Evolutionary conservation across 78 protist genomes (phyloP), one percentile per base, ranked within the genome.

Genomic region (Anaeramoeba ignava): DNA sequence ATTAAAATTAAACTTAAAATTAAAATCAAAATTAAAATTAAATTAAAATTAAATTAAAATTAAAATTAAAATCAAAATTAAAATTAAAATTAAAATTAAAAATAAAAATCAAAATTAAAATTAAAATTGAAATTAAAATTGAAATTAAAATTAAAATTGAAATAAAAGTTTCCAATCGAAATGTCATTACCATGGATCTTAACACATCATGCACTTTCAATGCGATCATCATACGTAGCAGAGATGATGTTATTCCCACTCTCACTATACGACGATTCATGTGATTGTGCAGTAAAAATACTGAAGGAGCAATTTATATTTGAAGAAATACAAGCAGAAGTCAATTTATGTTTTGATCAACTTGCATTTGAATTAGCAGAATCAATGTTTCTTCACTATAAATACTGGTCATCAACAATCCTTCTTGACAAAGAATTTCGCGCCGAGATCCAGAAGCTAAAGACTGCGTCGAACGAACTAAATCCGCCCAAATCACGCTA

Each of bases 111-210:
- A n/a, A n/a, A n/a, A n/a, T n/a, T n/a, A n/a, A n/a, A n/a, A n/a
- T n/a, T n/a, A n/a, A n/a, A n/a, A n/a, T n/a, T n/a, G n/a, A n/a
- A n/a, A n/a, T n/a, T n/a, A n/a, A n/a, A n/a, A n/a, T n/a, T n/a
- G n/a, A n/a, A n/a, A n/a, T n/a, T n/a, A n/a, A n/a, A n/a, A n/a
- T n/a, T n/a, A n/a, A n/a, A n/a, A n/a, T n/a, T n/a, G n/a, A n/a
- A n/a, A n/a, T n/a, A n/a, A n/a, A n/a, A n/a, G n/a, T n/a, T 93
- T 87, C 96, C 96, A 37, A 93, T 93, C 36, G 93, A 92, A 37
- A 87, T 91, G 78, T 93, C 95, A 0, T 78, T 93, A 31, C 95
- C 96, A 1, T 93, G 95, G 94, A 88, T 93, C 38, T 86, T 93
- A 17, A 81, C 90, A 23, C 92, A 93, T 36, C 93, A 93, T 78